Percentiles rank a stretch among this genome's conserved stretches.
phyloP scores from a whole-genome alignment of 2,329 filamentous ascomycete species.

The Alternaria consortialis region DNA sequence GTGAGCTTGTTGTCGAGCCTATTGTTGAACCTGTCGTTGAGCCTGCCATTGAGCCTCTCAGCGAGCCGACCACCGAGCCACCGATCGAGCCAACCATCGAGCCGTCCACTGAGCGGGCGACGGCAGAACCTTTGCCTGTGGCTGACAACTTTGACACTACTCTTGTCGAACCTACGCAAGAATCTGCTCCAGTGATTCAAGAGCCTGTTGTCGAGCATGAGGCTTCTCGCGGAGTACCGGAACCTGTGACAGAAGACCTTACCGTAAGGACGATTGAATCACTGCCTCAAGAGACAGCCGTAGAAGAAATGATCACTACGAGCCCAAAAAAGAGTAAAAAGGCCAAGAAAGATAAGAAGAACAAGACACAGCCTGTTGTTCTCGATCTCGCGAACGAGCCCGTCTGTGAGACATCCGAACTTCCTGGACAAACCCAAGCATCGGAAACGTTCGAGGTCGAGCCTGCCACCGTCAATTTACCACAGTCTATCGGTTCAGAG shows the following conservation, averaged over 20 bases:
- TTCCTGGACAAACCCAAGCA: conserved; percentile 8
- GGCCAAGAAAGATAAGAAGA: conserved; percentile 45
- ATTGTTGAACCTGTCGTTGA: neutral
- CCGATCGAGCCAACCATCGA: neutral
- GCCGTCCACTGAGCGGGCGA: neutral
- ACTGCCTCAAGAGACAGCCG: conserved; percentile 13
- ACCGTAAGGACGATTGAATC: conserved; percentile 7
- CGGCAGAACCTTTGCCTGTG: conserved; percentile 2
- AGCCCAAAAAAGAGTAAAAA: conserved; percentile 37
- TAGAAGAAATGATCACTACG: conserved; percentile 25
- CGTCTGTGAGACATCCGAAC: neutral
- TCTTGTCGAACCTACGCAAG: neutral
- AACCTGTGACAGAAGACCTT: conserved; percentile 11
- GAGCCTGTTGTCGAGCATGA: neutral
- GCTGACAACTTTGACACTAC: neutral
- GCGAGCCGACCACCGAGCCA: neutral
- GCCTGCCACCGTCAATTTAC: neutral
- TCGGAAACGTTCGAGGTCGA: neutral
- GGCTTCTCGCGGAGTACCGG: neutral
- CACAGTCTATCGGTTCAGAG: neutral
- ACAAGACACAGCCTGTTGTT: conserved; percentile 25
- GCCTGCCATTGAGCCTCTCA: no score
- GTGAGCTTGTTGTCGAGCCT: neutral
- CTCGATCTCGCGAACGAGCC: conserved; percentile 16
- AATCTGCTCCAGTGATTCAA: neutral